A percentile compares a stretch with the other conserved stretches of the same genome.
phyloP scores from a whole-genome alignment of 2,329 filamentous ascomycete species.

The Colletotrichum orbiculare region DNA sequence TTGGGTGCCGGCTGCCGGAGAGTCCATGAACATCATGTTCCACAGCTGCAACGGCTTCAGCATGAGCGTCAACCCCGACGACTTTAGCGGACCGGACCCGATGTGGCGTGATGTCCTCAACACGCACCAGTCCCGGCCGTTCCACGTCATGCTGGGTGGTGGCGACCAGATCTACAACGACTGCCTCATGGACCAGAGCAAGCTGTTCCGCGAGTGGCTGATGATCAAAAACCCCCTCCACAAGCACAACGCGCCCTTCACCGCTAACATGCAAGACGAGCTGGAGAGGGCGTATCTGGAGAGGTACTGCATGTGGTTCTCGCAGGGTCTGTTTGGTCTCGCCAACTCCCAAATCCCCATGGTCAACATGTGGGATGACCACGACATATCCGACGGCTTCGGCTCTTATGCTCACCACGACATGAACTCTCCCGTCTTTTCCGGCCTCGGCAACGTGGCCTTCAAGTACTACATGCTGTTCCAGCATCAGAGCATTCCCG shows the following conservation, averaged over 20 bases:
- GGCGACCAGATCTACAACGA: slow-evolving; percentile 99
- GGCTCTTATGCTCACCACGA: slow-evolving; percentile 93
- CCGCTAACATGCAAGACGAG: slow-evolving; percentile 84
- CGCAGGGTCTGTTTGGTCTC: slow-evolving; percentile 91
- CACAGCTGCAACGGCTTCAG: slow-evolving; percentile 98
- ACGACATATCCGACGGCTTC: slow-evolving; percentile 91
- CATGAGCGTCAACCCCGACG: slow-evolving; percentile 78
- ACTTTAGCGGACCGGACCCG: slow-evolving; percentile 91
- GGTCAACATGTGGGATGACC: slow-evolving; percentile 98
- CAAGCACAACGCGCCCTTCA: slow-evolving; percentile 84
- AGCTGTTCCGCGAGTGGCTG: slow-evolving; percentile 85
- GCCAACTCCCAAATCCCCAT: slow-evolving; percentile 96
- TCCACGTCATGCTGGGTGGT: slow-evolving; percentile 98
- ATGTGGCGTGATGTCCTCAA: slow-evolving; percentile 97
- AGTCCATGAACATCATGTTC: slow-evolving; percentile 99
- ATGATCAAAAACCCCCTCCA: slow-evolving; percentile 81
- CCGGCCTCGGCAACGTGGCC: slow-evolving; percentile 87
- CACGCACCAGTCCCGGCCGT: slow-evolving; percentile 88
- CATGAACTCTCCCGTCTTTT: slow-evolving; percentile 91
- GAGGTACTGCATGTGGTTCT: slow-evolving; percentile 94
- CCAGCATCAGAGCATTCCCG: slow-evolving; percentile 89
- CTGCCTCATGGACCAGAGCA: slow-evolving; percentile 78
- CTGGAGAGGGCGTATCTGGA: slow-evolving; percentile 90
- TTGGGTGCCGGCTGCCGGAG: slow-evolving; percentile 87
- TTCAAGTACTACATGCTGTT: slow-evolving; percentile 99